Base-by-base conservation (phyloP, 495 filamentous ascomycete species). In the Hypoxylon lenormandii region DNA sequence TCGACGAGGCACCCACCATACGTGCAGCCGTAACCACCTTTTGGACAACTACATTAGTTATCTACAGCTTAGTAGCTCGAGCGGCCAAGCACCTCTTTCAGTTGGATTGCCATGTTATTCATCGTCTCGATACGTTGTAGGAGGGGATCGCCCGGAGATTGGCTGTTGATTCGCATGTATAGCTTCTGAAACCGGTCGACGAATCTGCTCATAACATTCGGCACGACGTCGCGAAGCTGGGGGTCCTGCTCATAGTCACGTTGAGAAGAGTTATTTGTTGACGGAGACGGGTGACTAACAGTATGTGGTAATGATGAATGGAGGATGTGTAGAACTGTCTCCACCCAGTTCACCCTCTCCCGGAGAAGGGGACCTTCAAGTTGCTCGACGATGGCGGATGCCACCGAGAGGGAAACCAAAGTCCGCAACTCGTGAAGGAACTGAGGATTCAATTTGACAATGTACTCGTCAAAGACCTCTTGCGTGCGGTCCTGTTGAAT, bases 321-420 rank as follows among this genome's bases (percentile, higher is more conserved):
- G 56, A 86, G 81, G 16, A 78, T 72, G 38, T 74, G 75, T 36
- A 98, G 80, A 36, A 93, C 87, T 22, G 85, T 82, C 60, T 96
- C 90, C 50, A 97, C 81, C 91, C 93, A 95, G 22, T 79, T 77
- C 7, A 98, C 80, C 62, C 92, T 91, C 76, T 92, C 82, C 42
- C 79, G 68, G 30, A 91, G 64, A 26, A 73, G 72, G 68, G 90
- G 85, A 28, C 85, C 85, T 23, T 89, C 81, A 62, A 97, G 82
- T 22, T 89, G 84, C 6, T 86, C 82, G 23, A 91, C 91, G 13
- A 98, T 85, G 12, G 92, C 92, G 2, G 92, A 91, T 47, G 89
- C 90, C 30, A 96, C 89, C 0, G 93, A 97, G 21, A 98, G 85
- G 5, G 89, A 81, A 18, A 97, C 86, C 38, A 98, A 85, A 3